These are phyloP conservation scores for Penicillium corylophilum DNA, from an alignment of 2,329 filamentous ascomycete species.

Conservation along the genomic window DNA sequence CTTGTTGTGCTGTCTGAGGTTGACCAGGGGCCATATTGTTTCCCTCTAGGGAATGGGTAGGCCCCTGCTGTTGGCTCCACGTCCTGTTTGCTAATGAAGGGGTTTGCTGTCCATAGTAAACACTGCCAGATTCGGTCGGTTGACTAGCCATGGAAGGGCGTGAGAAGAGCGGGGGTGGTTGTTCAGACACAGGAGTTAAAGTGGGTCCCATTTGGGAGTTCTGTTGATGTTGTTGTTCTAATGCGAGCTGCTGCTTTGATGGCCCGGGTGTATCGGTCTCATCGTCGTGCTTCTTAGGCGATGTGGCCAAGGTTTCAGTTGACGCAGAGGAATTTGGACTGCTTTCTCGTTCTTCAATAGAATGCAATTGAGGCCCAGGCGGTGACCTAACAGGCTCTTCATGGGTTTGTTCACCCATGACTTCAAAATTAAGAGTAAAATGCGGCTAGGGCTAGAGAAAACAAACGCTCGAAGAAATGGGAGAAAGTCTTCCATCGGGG, in stretches of 20 bases:
- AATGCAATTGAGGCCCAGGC: background rate
- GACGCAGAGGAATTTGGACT: background rate
- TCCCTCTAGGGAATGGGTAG: slow-evolving; percentile 8
- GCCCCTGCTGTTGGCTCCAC: slow-evolving; percentile 3
- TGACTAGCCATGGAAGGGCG: slow-evolving; percentile 6
- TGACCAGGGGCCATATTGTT: background rate
- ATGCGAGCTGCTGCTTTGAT: background rate
- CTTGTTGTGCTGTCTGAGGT: background rate
- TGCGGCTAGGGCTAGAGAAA: background rate
- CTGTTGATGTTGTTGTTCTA: background rate
- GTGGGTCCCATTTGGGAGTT: background rate
- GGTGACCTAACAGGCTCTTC: background rate
- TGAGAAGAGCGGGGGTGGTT: slow-evolving; percentile 1
- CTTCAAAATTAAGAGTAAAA: too few relatives aligned
- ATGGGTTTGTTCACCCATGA: background rate
- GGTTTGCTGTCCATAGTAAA: slow-evolving; percentile 6
- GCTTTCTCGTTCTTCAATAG: slow-evolving; percentile 9
- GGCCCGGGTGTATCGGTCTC: background rate
- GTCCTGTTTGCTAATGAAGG: background rate
- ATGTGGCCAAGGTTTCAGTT: background rate
- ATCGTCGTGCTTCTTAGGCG: background rate
- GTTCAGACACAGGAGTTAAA: background rate
- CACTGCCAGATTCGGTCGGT: slow-evolving; percentile 12
- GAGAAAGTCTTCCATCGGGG: background rate
- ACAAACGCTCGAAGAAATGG: background rate